Conservation (phyloP, 1,284 basidiomycete genomes). For the Ganoderma lingzhi region DNA sequence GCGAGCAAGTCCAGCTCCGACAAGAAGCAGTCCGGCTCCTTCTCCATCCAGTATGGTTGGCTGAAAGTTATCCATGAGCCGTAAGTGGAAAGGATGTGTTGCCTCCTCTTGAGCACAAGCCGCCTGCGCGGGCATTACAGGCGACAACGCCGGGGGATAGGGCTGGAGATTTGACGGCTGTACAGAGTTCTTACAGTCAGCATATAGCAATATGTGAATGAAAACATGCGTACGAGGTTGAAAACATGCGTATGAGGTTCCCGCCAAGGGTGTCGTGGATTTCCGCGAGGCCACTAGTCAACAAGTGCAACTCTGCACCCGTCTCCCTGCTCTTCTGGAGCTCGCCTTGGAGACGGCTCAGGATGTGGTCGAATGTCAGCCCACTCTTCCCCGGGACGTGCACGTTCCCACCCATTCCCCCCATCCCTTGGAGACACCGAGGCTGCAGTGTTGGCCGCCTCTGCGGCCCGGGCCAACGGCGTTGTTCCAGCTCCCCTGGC, state of each 20-base stretch:
- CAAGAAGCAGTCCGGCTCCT: no score
- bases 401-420: constrained; percentile 76
- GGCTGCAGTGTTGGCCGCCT: constrained; percentile 63
- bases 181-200: constrained; percentile 13
- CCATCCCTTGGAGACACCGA: constrained; percentile 72
- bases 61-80: no score
- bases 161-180: constrained; percentile 67
- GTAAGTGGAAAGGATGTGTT: no score
- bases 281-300: constrained; percentile 88
- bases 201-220: neutral
- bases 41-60: no score
- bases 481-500: constrained; percentile 43
- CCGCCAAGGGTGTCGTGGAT: constrained; percentile 95
- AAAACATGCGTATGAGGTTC: no score
- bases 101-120: constrained; percentile 43
- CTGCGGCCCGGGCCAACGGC: constrained; percentile 51
- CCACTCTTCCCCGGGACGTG: constrained; percentile 81
- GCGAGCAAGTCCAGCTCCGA: no score
- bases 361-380: constrained; percentile 85
- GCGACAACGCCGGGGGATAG: constrained; percentile 70
- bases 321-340: constrained; percentile 95
- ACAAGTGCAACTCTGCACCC: constrained; percentile 84
- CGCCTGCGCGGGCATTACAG: constrained; percentile 64
- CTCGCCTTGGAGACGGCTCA: constrained; percentile 85
- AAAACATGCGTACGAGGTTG: constrained; percentile 64